A percentile compares a stretch with the other conserved stretches of the same genome.
phyloP scores from a whole-genome alignment of 2,329 filamentous ascomycete species.

The Elsinoe fawcettii region DNA sequence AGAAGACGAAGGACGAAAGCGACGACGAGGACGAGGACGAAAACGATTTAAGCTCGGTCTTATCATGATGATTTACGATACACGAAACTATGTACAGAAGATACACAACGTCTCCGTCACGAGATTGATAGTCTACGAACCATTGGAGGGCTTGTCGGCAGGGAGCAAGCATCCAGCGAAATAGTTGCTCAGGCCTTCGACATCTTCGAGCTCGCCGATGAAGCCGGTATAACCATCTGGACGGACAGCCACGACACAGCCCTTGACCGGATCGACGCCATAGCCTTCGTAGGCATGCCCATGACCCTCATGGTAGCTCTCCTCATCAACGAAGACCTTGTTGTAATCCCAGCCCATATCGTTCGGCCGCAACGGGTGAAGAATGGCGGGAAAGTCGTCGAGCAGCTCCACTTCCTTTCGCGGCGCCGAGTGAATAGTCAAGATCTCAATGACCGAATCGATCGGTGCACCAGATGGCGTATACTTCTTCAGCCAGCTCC shows the following conservation, averaged over 20 bases:
- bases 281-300: constrained; percentile 46
- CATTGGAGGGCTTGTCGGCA: neutral
- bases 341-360: constrained; percentile 25
- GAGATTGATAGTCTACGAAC: neutral
- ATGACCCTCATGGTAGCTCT: constrained; percentile 36
- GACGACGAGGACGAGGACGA: neutral
- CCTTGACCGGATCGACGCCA: constrained; percentile 47
- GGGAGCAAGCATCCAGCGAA: constrained; percentile 15
- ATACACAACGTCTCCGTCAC: neutral
- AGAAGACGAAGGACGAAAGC: neutral
- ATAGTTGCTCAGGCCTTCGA: constrained; percentile 10
- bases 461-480: constrained; percentile 33
- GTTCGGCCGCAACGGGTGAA: constrained; percentile 33
- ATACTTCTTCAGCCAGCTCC: constrained; percentile 15
- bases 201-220: constrained; percentile 33
- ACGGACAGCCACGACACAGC: constrained; percentile 50
- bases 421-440: constrained; percentile 52
- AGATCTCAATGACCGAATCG: constrained; percentile 46
- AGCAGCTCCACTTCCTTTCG: constrained; percentile 39
- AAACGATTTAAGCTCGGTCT: neutral
- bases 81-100: neutral
- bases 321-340: constrained; percentile 38
- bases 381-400: constrained; percentile 34
- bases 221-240: constrained; percentile 58
- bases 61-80: neutral